Evolutionary conservation across 106 monocot species (phyloP), one percentile per base, ranked within the genome.

Genomic region (Posidonia australis): DNA sequence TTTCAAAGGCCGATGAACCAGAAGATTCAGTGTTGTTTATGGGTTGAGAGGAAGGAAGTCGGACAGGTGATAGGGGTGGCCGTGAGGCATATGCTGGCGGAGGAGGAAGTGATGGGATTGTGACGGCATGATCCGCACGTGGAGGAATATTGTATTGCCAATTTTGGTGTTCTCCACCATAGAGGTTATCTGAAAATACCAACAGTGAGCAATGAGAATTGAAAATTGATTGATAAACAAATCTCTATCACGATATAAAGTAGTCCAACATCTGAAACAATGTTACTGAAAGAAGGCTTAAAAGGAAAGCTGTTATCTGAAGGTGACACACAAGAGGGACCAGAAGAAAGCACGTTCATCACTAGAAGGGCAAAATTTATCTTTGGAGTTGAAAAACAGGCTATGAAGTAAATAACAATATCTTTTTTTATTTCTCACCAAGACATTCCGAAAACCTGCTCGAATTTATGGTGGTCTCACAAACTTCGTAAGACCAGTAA

Each of bases 71-170:
- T 31, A 7, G 36, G 26, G 63, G 44, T 54, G 72, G 72, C 10
- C 52, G 41, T 22, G 51, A 61, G 26, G 69, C 58, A 58, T 58
- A 31, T 19, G 72, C 62, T 25, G 73, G 67, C 7, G 77, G 76
- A 44, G 81, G 74, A 26, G 73, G 36, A 54, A 55, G 49, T 31
- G 81, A 32, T 46, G 68, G 68, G 17, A 80, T 60, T 44, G 76
- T 70, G 31, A 79, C 36, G 25, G 67, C 67, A 71, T 77, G 67
- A 18, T 71, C 59, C 21, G 63, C 70, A n/a, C 73, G 77, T 29
- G 84, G 74, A 46, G 62, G 70, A 51, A 58, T 62, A 72, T 67
- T 78, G 9, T 80, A 76, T 58, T 76, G 83, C 79, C 77, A 74
- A 47, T 74, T 74, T 43, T 75, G 74, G 24, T 46, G 29, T 57